Base-by-base conservation (phyloP, 78 protist genomes). In the Dictyostelium citrinum region DNA sequence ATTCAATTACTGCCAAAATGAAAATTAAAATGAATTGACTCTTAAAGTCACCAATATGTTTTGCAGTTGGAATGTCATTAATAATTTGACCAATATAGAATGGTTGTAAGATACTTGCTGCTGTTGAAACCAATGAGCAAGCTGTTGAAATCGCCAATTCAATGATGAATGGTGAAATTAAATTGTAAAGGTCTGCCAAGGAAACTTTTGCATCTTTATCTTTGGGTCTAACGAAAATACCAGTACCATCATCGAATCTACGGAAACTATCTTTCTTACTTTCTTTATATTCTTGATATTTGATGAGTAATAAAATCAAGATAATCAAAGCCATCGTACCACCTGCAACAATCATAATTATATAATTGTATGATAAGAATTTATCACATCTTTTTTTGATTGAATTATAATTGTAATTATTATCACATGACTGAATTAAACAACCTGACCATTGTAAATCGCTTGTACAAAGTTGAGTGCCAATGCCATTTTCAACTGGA, bases 321-420 rank as follows among this genome's bases (percentile, higher is more conserved):
- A 41, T 29, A 29, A 88, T 61, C 2, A 88, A 43, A 1, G 22
- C 27, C 84, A 88, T 76, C 7, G 93, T 88, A 11, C 78, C 93
- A 61, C 93, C 93, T 3, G 93, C 93, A 41, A 88, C 93, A 67
- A 88, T 88, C 79, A 88, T 88, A 46, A 88, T 71, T 35, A 88
- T 88, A 72, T 88, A 88, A 41, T 88, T 88, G 58, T 88, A 88
- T 6, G 71, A 72, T 10, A 88, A 41, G 68, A 88, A 88, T 24
- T 39, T 51, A 33, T 67, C 81, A 61, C 92, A 86, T 14, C 29
- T 41, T 2, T 76, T 64, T 41, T 46, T 43, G 16, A 86, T 51
- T 8, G 92, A 88, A 27, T 88, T 88, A 67, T 64, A 88, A 31
- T 78, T 76, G 11, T 77, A 31, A 33, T 51, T 29, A 9, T 14